Conservation (phyloP, 2,329 filamentous ascomycete species). For the Exophiala dermatitidis region DNA sequence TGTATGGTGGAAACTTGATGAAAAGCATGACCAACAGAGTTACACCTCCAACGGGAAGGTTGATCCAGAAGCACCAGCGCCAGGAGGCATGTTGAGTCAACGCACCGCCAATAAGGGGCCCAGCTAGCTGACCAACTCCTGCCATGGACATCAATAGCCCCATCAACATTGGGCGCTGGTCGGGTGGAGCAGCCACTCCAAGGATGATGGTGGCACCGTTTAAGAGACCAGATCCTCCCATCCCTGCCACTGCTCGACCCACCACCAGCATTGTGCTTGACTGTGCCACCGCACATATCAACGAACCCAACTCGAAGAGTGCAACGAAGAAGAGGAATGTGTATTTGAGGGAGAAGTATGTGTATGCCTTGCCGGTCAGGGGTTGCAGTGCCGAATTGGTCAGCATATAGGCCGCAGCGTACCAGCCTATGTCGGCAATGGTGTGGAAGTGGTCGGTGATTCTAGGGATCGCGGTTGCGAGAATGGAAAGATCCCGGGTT, state of each 20-base stretch:
- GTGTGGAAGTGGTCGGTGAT: conserved; percentile 34
- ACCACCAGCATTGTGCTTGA: conserved; percentile 30
- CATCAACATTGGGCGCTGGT: conserved; percentile 32
- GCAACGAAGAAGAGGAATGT: conserved; percentile 30
- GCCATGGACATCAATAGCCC: conserved; percentile 30
- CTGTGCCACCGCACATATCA: conserved; percentile 31
- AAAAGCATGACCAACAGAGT: conserved; percentile 35
- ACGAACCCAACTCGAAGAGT: conserved; percentile 31
- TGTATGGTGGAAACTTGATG: conserved; percentile 30
- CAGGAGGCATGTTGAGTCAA: conserved; percentile 34
- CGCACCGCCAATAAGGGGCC: conserved; percentile 39
- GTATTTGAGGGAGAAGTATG: conserved; percentile 35
- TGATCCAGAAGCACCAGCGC: conserved; percentile 39
- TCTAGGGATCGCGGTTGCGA: conserved; percentile 20
- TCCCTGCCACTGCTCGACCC: conserved; percentile 32
- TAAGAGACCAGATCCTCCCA: conserved; percentile 31
- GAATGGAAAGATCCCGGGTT: background rate
- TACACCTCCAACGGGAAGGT: conserved; percentile 37
- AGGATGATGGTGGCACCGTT: conserved; percentile 41
- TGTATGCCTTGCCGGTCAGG: conserved; percentile 42
- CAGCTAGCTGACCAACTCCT: conserved; percentile 35
- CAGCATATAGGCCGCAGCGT: conserved; percentile 37
- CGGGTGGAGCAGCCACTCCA: conserved; percentile 30
- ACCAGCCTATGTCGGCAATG: conserved; percentile 38
- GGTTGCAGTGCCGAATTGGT: conserved; percentile 40